Base-by-base conservation (phyloP, 163 green algal species). In the Volvox carteri region DNA sequence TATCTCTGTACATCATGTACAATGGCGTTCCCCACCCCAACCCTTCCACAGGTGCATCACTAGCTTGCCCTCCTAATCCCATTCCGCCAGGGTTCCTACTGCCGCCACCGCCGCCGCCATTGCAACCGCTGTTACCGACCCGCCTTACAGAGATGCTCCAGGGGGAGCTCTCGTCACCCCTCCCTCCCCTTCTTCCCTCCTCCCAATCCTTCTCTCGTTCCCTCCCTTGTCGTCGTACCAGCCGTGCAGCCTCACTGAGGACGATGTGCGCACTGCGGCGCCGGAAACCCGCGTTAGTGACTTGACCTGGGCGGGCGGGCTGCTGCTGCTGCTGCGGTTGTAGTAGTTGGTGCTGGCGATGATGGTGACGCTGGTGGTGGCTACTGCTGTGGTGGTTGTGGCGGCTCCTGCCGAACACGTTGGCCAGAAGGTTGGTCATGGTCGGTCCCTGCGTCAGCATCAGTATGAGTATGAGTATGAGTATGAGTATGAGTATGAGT, bases 251-350 rank as follows among this genome's bases (percentile, higher is more conserved):
- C 12, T 88, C 67, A 30, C 28, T 81, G 37, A 88, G 48, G 9
- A 74, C 48, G 50, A 88, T 81, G 68, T 88, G 83, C 16, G 68
- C 48, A 6, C 68, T 83, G 48, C 83, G 83, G 37, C 48, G 50
- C 2, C 83, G 83, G 48, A 74, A 62, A 0, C 48, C 62, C 4
- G 68, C 4, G 25, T 33, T 81, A 3, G 76, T 41, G 12, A 33
- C 60, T 7, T 85, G 41, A 23, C 8, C 33, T 30, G 33, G 42
- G 5, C 7, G 23, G 54, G 8, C 39, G 16, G 4, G n/a, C 18
- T 54, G 70, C 70, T 75, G 65, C 65, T 30, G 16, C 23, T 72
- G 60, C 28, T 72, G 60, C 48, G 11, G 48, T 14, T 58, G 58
- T 23, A 23, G 21, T 19, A 30, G 58, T 33, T 30, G 58, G 19